phyloP scores from a whole-genome alignment of 345 rosid genomes.

The Balakata baccata region DNA sequence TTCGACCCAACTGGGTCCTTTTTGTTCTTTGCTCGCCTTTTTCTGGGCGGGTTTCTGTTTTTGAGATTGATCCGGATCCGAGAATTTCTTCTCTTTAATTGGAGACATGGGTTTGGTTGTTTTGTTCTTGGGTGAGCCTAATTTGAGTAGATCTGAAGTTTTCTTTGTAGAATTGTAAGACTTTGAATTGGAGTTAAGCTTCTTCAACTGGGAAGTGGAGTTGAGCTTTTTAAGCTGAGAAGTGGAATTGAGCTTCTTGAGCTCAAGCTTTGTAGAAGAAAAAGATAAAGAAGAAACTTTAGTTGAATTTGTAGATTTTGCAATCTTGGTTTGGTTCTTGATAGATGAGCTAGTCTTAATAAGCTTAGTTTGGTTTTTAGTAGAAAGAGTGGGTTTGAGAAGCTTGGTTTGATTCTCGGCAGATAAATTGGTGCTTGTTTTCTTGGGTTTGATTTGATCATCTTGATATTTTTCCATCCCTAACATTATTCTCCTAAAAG shows the following conservation, averaged over 20 bases:
- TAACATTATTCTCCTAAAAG: conserved; percentile 39
- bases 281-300: conserved; percentile 10
- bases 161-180: conserved; percentile 46
- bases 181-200: conserved; percentile 31
- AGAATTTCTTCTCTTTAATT: conserved; percentile 21
- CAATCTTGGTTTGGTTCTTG: conserved; percentile 55
- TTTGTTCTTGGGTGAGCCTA: conserved; percentile 50
- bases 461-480: conserved; percentile 35
- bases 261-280: conserved; percentile 27
- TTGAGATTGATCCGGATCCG: conserved; percentile 16
- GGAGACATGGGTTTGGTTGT: conserved; percentile 38
- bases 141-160: conserved; percentile 53
- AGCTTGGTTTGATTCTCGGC: conserved; percentile 55
- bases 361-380: conserved; percentile 50
- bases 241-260: conserved; percentile 27
- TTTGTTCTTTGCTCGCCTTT: neutral
- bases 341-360: conserved; percentile 26
- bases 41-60: conserved; percentile 27
- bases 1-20: conserved; percentile 46
- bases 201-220: conserved; percentile 8
- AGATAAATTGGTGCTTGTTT: conserved; percentile 32
- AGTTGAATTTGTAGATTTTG: conserved; percentile 39
- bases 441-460: conserved; percentile 24
- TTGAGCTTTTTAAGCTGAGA: conserved; percentile 32
- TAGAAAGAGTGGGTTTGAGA: conserved; percentile 23